Percentiles rank a stretch among this genome's conserved stretches.
Evolutionary conservation across 2,329 filamentous ascomycete species (phyloP).

Genomic region (Fusarium succisae): DNA sequence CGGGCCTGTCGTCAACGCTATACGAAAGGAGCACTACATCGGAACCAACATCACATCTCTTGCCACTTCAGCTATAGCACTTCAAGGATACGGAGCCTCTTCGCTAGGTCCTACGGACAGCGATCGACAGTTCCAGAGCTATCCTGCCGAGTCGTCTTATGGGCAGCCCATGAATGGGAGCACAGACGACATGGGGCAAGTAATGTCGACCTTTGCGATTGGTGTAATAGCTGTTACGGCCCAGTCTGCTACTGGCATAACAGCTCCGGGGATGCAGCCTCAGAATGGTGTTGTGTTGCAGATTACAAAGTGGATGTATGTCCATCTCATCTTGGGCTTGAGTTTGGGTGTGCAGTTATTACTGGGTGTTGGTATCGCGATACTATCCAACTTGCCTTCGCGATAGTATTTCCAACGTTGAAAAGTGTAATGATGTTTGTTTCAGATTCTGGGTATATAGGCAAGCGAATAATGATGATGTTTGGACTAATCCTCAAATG

Average conservation of each 20-base stretch:
- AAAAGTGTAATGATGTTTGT: not conserved
- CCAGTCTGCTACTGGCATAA: conserved; percentile 42
- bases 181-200: conserved; percentile 46
- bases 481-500: not conserved
- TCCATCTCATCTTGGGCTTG: conserved; percentile 45
- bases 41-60: conserved; percentile 31
- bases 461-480: not conserved
- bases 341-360: conserved; percentile 46
- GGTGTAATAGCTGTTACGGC: conserved; percentile 49
- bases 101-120: conserved; percentile 18
- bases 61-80: conserved; percentile 32
- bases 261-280: conserved; percentile 43
- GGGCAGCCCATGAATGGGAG: conserved; percentile 48
- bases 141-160: conserved; percentile 53
- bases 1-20: conserved; percentile 25
- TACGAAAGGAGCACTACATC: conserved; percentile 23
- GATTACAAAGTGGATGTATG: conserved; percentile 45
- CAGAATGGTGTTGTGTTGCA: conserved; percentile 45
- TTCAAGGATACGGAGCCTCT: conserved; percentile 38
- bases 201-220: conserved; percentile 49
- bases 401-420: not conserved
- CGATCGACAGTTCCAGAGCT: conserved; percentile 47
- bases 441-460: not conserved
- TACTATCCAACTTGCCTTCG: conserved; percentile 20
- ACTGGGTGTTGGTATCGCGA: conserved; percentile 28